Evolutionary conservation across 495 filamentous ascomycete genomes (phyloP), one percentile per base, ranked within the genome.

Genomic region (Friedmanniomyces simplex): DNA sequence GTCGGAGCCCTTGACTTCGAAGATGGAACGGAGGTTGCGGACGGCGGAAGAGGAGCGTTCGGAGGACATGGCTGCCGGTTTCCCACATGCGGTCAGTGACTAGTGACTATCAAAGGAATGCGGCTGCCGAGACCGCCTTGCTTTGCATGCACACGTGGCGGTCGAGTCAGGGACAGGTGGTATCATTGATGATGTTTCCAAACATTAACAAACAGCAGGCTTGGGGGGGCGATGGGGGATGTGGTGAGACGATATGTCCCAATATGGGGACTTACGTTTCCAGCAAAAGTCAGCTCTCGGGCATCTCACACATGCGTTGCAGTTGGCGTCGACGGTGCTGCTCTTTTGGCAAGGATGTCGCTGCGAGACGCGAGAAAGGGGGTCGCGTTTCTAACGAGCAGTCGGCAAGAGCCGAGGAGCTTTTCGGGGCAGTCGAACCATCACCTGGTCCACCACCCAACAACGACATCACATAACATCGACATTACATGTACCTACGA

Each of bases 21-120:
- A 96, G 77, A 88, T 88, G 64, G 90, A 90, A 55, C 88, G 81
- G 58, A 96, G 80, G 73, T 85, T 88, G 69, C 79, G 75, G 59
- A 86, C 79, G 46, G 80, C 81, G 49, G 72, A 73, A 59, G 60
- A 68, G 46, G 75, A 70, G 18, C 61, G 52, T 49, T 60, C 52
- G 37, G 52, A 32, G 57, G 61, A 64, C 61, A 64, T 64, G 52
- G 61, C 61, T 64, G 60, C 32, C 28, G n/a, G 30, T 50, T 47
- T 57, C 54, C 49, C 39, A 43, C n/a, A 43, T 43, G 18, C 39
- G 39, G 14, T 32, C 28, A 32, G 28, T 32, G 4, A 32, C 28
- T 10, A 32, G 10, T 4, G n/a, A 37, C 16, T 16, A 5, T 16
- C 14, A 2, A 16, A 43, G 18, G 39, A 43, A 43, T 43, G 39